phyloP scores from a whole-genome alignment of 192 early-diverging fungal genomes.

The Phlyctochytrium bullatum region DNA sequence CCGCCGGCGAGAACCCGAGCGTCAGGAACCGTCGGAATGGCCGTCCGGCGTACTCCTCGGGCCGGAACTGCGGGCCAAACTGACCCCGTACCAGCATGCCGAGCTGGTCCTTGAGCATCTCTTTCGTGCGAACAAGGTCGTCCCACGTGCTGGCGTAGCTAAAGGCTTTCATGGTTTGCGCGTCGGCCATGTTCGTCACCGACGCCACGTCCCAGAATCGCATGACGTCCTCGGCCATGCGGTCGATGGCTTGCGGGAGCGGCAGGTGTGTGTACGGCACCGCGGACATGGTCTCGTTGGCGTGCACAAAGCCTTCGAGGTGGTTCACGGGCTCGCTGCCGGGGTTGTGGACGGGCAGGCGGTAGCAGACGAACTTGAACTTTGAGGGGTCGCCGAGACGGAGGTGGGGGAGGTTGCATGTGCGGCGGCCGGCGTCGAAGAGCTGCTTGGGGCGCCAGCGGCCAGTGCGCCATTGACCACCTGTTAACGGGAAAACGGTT shows the following conservation, averaged over 20 bases:
- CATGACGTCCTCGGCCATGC: not conserved
- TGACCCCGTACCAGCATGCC: not conserved
- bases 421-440: constrained; percentile 22
- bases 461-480: constrained; percentile 37
- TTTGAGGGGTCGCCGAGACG: constrained; percentile 24
- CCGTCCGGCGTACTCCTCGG: not conserved
- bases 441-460: constrained; percentile 36
- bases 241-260: not conserved
- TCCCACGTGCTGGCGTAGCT: not conserved
- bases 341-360: constrained; percentile 2
- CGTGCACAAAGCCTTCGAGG: not conserved
- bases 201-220: not conserved
- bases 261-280: constrained; percentile 2
- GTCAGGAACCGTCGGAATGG: not conserved
- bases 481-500: not conserved
- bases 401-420: constrained; percentile 31
- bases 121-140: not conserved
- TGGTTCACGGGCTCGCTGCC: not conserved
- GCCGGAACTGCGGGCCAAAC: not conserved
- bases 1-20: not conserved
- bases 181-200: not conserved
- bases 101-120: not conserved
- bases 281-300: not conserved
- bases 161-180: not conserved
- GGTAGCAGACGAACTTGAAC: constrained; percentile 3